These are phyloP conservation scores for Pezicula carpinea DNA, from an alignment of 2,329 filamentous ascomycete species.

Conservation along the genomic window DNA sequence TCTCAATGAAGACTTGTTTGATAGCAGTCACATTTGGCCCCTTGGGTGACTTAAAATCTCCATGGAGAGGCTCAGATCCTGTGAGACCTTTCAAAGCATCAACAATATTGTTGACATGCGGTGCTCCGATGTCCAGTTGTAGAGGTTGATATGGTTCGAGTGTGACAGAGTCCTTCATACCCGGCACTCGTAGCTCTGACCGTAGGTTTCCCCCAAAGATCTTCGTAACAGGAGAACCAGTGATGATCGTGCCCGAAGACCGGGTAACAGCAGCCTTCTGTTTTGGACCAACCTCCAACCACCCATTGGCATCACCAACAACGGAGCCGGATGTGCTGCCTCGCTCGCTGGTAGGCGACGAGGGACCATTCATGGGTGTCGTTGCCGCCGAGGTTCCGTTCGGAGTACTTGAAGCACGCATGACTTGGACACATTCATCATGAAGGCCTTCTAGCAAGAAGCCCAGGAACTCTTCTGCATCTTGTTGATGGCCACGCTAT, in stretches of 20 bases:
- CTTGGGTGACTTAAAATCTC: constrained; percentile 75
- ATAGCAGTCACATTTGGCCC: constrained; percentile 74
- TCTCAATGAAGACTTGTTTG: constrained; percentile 94
- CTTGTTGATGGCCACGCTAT: constrained; percentile 90
- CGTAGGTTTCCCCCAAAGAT: constrained; percentile 91
- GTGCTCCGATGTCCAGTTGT: constrained; percentile 87
- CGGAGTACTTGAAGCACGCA: constrained; percentile 37
- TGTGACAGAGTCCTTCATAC: constrained; percentile 85
- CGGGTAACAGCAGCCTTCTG: constrained; percentile 84
- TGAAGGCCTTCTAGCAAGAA: constrained; percentile 90
- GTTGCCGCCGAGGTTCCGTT: constrained; percentile 37
- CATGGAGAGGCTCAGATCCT: constrained; percentile 76
- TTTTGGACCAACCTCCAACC: constrained; percentile 91
- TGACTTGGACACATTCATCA: constrained; percentile 81
- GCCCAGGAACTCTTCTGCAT: constrained; percentile 94
- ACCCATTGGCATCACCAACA: constrained; percentile 57
- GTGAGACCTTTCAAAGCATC: constrained; percentile 86
- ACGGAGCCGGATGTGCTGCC: constrained; percentile 23
- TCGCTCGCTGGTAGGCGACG: constrained; percentile 39
- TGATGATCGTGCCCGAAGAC: constrained; percentile 71
- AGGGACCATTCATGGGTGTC: constrained; percentile 34
- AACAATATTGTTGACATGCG: constrained; percentile 82
- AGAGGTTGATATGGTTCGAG: constrained; percentile 91
- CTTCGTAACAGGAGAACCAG: constrained; percentile 81
- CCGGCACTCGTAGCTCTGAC: constrained; percentile 82